Evolutionary conservation across 2,329 filamentous ascomycete genomes (phyloP).

Genomic region (Sclerotinia nivalis): DNA sequence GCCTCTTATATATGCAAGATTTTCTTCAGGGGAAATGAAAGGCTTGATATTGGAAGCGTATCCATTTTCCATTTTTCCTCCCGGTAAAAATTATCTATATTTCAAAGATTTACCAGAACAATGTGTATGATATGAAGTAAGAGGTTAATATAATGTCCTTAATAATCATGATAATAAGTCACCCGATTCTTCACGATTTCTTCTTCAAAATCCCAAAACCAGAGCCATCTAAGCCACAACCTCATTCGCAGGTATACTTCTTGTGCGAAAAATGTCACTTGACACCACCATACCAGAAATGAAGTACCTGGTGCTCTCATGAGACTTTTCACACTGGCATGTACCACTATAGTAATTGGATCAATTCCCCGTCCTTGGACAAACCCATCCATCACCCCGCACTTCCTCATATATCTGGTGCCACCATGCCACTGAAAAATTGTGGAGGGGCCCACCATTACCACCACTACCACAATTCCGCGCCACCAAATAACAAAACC

Average conservation of each 20-base stretch:
- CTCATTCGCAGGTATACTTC: neutral
- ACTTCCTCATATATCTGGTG: neutral
- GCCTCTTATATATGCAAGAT: neutral
- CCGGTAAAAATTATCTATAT: neutral
- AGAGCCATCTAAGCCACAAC: neutral
- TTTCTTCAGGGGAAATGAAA: neutral
- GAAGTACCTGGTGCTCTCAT: neutral
- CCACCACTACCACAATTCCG: neutral
- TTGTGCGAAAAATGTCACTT: neutral
- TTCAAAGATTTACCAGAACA: too few relatives aligned
- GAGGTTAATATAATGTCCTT: neutral
- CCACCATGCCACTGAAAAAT: neutral
- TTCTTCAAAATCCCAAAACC: too few relatives aligned
- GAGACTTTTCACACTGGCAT: neutral
- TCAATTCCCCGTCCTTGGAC: neutral
- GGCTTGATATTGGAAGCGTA: neutral
- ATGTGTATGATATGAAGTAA: neutral
- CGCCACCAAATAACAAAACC: slow-evolving; percentile 1
- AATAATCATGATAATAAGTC: neutral
- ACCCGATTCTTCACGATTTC: neutral
- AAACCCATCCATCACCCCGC: slow-evolving; percentile 2
- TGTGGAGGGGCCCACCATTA: neutral
- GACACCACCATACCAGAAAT: neutral
- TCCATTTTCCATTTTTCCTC: neutral
- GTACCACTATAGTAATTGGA: neutral